A percentile compares a stretch with the other conserved stretches of the same genome.
Conservation (phyloP, 257 asterid genomes). For the Scutellaria galericulata region DNA sequence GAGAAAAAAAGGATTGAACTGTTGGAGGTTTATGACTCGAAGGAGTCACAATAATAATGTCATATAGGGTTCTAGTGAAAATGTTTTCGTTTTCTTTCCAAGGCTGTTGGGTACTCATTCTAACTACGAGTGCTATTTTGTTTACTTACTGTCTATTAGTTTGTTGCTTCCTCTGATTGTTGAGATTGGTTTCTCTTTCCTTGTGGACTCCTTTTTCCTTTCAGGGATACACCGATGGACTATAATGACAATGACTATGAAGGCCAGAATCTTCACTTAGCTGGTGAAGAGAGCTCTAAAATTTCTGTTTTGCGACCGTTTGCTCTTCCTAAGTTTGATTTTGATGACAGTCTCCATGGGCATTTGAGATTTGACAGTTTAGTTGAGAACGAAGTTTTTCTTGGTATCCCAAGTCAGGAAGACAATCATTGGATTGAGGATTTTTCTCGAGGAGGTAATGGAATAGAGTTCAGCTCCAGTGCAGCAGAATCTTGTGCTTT, state of each 20-base stretch:
- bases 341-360: slow-evolving; percentile 74
- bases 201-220: slow-evolving; percentile 31
- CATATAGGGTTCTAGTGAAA: background rate
- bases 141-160: slow-evolving; percentile 19
- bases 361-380: slow-evolving; percentile 46
- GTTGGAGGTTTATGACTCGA: slow-evolving; percentile 8
- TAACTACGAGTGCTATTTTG: background rate
- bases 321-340: slow-evolving; percentile 95
- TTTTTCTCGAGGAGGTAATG: slow-evolving; percentile 85
- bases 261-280: slow-evolving; percentile 80
- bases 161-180: slow-evolving; percentile 24
- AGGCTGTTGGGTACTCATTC: slow-evolving; percentile 11
- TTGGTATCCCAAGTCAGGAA: slow-evolving; percentile 97
- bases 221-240: slow-evolving; percentile 87
- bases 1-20: slow-evolving; percentile 12
- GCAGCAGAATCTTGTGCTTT: slow-evolving; percentile 86
- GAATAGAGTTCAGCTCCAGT: slow-evolving; percentile 81
- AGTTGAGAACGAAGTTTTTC: slow-evolving; percentile 98
- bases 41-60: background rate
- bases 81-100: slow-evolving; percentile 13
- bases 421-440: slow-evolving; percentile 99
- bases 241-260: slow-evolving; percentile 89
- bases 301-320: slow-evolving; percentile 79
- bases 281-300: slow-evolving; percentile 92
- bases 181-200: slow-evolving; percentile 27